phyloP scores from a whole-genome alignment of 2,329 filamentous ascomycete genomes.

The Pestalotiopsis fici region DNA sequence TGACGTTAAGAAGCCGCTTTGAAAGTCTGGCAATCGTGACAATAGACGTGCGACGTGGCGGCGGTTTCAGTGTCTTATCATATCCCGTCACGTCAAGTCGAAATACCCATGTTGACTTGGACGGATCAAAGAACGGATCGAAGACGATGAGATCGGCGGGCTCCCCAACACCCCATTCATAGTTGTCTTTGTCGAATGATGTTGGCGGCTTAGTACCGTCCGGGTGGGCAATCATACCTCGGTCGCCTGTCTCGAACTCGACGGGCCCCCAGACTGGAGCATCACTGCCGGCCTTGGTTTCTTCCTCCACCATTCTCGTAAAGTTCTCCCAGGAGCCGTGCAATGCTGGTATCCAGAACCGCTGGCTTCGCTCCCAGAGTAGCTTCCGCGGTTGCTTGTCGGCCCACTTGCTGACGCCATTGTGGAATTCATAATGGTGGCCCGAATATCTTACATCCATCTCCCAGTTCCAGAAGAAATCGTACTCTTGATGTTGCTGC shows the following conservation, averaged over 20 bases:
- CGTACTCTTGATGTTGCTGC: constrained; percentile 44
- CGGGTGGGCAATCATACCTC: constrained; percentile 55
- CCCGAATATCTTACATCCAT: constrained; percentile 47
- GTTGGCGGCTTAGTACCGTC: constrained; percentile 61
- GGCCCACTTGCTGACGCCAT: constrained; percentile 54
- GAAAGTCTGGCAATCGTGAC: constrained; percentile 57
- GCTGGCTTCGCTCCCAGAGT: constrained; percentile 62
- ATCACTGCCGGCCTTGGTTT: constrained; percentile 38
- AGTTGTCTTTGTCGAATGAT: constrained; percentile 65
- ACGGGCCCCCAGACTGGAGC: constrained; percentile 64
- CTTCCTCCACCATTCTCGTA: constrained; percentile 52
- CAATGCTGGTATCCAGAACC: constrained; percentile 60
- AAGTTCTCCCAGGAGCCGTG: constrained; percentile 61
- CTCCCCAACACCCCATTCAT: constrained; percentile 58
- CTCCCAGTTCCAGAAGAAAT: constrained; percentile 50
- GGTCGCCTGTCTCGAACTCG: constrained; percentile 27
- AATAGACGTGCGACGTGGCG: constrained; percentile 58
- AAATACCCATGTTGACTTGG: constrained; percentile 58
- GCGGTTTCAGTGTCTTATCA: constrained; percentile 45
- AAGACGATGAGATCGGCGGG: constrained; percentile 62
- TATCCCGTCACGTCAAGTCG: constrained; percentile 59
- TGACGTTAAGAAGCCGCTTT: constrained; percentile 51
- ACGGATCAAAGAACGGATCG: constrained; percentile 60
- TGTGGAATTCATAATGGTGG: constrained; percentile 56
- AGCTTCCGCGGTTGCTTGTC: constrained; percentile 59